Evolutionary conservation across 257 asterid genomes (phyloP), one percentile per base, ranked within the genome.

Genomic region (Nicotiana attenuata): DNA sequence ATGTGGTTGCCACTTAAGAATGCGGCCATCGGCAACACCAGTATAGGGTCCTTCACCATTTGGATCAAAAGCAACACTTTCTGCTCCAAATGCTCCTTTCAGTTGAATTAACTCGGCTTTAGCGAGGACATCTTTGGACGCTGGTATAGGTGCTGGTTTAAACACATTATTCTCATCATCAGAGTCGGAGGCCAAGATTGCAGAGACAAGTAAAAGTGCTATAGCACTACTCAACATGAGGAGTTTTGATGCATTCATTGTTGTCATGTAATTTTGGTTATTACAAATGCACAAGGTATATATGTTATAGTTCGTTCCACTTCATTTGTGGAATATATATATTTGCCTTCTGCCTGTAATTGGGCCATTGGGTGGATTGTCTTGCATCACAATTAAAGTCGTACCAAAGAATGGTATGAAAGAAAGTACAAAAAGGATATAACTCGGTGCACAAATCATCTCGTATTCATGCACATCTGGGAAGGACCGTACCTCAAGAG

Each of bases 21-120:
- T 75, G 10, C 94, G 90, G 28, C 97, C 95, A 83, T 91, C 97
- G 82, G 97, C 92, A 15, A 93, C 97, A 29, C 97, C 97, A 7
- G 93, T 88, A 83, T 93, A 93, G 5, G 97, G 97, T 1, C 95
- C 97, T 69, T 83, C 91, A 47, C 95, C 97, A 80, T 28, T 83
- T 59, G 84, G 84, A 82, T 93, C 93, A 76, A 93, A 93, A 2
- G 85, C 97, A 53, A 93, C 31, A 83, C 95, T 90, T 83, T 93
- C 97, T 41, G 97, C 94, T 2, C 97, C 97, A 76, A 87, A 87
- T 38, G 95, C 94, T 13, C 85, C 84, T 59, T 83, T 17, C 52
- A 93, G 79, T 69, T 84, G 88, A 65, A 92, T 83, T 65, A 85
- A 87, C 56, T 90, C 89, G 10, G 92, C 89, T 28, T 13, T 76